Base-by-base conservation (phyloP, 257 asterid genomes). In the Rehmannia glutinosa region DNA sequence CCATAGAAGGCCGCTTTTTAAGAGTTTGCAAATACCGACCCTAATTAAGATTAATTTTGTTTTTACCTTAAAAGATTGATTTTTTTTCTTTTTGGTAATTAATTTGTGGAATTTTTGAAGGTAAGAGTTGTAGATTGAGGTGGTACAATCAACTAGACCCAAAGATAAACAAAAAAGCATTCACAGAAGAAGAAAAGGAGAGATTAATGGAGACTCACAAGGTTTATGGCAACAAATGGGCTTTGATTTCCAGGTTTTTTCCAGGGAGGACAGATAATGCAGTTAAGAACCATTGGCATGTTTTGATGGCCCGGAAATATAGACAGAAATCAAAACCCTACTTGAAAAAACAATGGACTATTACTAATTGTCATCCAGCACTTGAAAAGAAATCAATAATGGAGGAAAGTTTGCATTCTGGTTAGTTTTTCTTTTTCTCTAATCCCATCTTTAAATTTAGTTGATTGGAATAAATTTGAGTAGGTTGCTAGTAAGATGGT, bases 81-180 rank as follows among this genome's bases (percentile, higher is more conserved):
- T 32, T 30, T 2, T 30, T 32, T 32, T 5, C 4, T 5, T 32
- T 5, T 3, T 32, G 38, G 38, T 5, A 32, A 32, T 32, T 32
- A 32, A 32, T 32, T 27, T 30, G 2, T 32, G 19, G 36, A 52
- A 53, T 21, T 15, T 20, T 50, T 66, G 41, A 47, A 84, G 90
- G 87, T 3, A 84, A 81, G 53, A 84, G 90, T 30, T 84, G 90
- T 47, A 81, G 90, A 43, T 59, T 84, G 75, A 81, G 90, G 76
- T 81, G 90, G 90, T 69, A 78, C 4, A 84, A 81, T 51, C 90
- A 81, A 28, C 71, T 81, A 9, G 87, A 84, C 72, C 90, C 90
- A 4, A 81, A 76, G 55, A 79, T 81, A 24, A 79, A 76, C 53
- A 75, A 76, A 59, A 68, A 62, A 21, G 83, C 85, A 0, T 81